Percentiles rank a stretch among this genome's conserved stretches.
These are phyloP conservation scores for Aspergillus intermedius DNA, from an alignment of 2,329 filamentous ascomycete species.

Conservation along the genomic window DNA sequence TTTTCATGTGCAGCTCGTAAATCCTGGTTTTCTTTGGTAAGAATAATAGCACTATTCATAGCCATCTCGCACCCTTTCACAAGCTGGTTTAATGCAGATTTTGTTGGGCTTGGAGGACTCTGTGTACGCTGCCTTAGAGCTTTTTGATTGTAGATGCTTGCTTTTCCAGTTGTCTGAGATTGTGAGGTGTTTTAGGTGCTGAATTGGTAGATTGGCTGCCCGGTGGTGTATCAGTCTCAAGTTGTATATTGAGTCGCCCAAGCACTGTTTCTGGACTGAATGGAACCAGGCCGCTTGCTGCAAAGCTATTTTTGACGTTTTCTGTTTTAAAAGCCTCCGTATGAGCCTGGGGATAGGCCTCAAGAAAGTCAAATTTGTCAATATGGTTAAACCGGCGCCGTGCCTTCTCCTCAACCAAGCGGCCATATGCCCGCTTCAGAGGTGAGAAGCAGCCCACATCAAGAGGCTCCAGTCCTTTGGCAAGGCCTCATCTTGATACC, in stretches of 20 bases:
- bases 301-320: constrained; percentile 3
- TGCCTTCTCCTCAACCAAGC: too few species aligned
- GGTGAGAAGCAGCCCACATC: too few species aligned
- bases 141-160: constrained; percentile 4
- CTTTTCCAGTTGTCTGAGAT: constrained; percentile 5
- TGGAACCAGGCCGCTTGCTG: constrained; percentile 17
- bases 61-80: background rate
- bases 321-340: background rate
- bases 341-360: constrained; percentile 1
- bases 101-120: background rate
- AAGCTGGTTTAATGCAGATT: too few species aligned
- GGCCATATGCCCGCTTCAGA: too few species aligned
- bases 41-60: background rate
- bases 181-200: constrained; percentile 7
- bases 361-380: too few species aligned
- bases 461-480: too few species aligned
- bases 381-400: too few species aligned
- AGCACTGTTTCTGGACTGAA: too few species aligned
- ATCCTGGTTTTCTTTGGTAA: background rate
- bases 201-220: background rate
- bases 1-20: background rate
- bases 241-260: constrained; percentile 11
- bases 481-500: background rate
- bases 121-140: constrained; percentile 1
- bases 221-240: background rate